Percentiles rank a stretch among this genome's conserved stretches.
These are phyloP conservation scores for Pichia paraexigua DNA, from an alignment of 805 yeast species.

Conservation along the genomic window DNA sequence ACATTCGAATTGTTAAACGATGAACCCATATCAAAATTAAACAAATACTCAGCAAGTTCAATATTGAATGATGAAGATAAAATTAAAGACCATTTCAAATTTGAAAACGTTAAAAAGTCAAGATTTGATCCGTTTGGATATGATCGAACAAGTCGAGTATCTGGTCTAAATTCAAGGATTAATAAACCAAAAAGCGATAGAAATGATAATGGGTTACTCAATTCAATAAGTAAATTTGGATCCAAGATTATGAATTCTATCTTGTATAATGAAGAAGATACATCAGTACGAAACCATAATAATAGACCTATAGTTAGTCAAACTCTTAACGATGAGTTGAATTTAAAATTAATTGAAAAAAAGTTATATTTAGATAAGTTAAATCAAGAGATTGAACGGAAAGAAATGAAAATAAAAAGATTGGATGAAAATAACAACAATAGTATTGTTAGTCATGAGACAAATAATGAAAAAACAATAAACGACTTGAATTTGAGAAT, in stretches of 20 bases:
- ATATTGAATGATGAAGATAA: slow-evolving; percentile 15
- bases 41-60: neutral
- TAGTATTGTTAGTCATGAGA: neutral
- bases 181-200: neutral
- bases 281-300: neutral
- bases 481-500: neutral
- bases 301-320: neutral
- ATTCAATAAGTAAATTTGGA: slow-evolving; percentile 24
- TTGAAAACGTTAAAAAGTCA: neutral
- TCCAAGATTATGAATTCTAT: slow-evolving; percentile 22
- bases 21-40: slow-evolving; percentile 18
- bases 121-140: slow-evolving; percentile 1
- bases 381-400: neutral
- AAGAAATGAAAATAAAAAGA: neutral
- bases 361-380: slow-evolving; percentile 8
- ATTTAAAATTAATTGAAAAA: slow-evolving; percentile 4
- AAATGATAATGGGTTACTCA: slow-evolving; percentile 16
- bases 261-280: slow-evolving; percentile 21
- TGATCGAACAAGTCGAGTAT: neutral
- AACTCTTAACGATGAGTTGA: neutral
- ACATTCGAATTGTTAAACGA: slow-evolving; percentile 24
- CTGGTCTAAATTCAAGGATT: neutral
- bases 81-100: slow-evolving; percentile 10
- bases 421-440: neutral
- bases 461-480: neutral